Evolutionary conservation across 2,329 filamentous ascomycete genomes (phyloP).

Genomic region (Dactylella cylindrospora): DNA sequence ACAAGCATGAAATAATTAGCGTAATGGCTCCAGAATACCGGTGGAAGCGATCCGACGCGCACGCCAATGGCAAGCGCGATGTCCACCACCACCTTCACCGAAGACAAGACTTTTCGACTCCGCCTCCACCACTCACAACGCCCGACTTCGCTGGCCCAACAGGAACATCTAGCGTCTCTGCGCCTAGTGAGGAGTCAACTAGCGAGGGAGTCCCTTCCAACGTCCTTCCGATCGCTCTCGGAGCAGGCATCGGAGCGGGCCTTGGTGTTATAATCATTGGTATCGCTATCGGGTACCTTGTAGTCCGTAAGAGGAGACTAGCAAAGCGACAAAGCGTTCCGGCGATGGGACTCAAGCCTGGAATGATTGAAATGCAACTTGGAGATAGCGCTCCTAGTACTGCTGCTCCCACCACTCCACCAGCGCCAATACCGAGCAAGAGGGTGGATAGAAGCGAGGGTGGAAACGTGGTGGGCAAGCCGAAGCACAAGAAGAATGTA

Average conservation of each 20-base stretch:
- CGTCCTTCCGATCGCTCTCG: conserved; percentile 32
- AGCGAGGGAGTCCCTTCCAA: conserved; percentile 13
- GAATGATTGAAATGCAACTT: conserved; percentile 24
- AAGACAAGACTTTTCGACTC: conserved; percentile 18
- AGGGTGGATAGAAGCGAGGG: conserved; percentile 25
- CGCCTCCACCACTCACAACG: conserved; percentile 31
- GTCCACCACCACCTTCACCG: conserved; percentile 11
- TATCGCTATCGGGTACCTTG: conserved; percentile 30
- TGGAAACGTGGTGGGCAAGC: conserved; percentile 36
- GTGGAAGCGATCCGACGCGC: conserved; percentile 10
- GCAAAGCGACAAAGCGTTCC: conserved; percentile 34
- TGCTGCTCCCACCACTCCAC: too few species aligned
- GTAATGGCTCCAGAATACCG: neutral
- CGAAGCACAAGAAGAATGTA: conserved; percentile 33
- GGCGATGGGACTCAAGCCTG: conserved; percentile 5
- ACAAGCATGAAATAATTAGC: neutral
- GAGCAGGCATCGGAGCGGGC: conserved; percentile 35
- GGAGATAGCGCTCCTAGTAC: too few species aligned
- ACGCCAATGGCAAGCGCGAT: neutral
- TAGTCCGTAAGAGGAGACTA: conserved; percentile 39
- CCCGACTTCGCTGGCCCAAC: conserved; percentile 12
- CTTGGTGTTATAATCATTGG: conserved; percentile 33
- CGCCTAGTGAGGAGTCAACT: too few species aligned
- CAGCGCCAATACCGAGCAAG: neutral
- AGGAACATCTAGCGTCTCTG: neutral